These are phyloP conservation scores for Solanum hybrid DNA, from an alignment of 305 asterid genomes.

Conservation along the genomic window DNA sequence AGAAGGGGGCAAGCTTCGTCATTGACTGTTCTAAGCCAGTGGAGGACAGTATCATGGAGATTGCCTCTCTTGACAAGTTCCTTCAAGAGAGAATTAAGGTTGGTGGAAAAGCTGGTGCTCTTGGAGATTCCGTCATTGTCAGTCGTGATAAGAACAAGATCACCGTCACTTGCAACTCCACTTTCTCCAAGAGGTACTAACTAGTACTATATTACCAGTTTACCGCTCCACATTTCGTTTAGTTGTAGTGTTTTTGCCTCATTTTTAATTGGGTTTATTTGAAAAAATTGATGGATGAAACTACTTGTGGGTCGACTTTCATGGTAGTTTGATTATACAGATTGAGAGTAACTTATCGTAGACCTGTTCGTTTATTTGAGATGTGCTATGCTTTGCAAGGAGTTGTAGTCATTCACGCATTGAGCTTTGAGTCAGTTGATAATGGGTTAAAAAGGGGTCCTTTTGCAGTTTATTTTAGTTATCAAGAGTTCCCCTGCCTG, in stretches of 20 bases:
- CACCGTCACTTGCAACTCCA: conserved; percentile 50
- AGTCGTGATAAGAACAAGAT: conserved; percentile 62
- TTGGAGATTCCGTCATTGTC: conserved; percentile 57
- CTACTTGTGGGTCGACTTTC: not conserved
- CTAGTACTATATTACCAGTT: not conserved
- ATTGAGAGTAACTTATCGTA: not conserved
- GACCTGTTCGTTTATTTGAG: not conserved
- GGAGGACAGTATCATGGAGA: conserved; percentile 78
- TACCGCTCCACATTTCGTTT: not conserved
- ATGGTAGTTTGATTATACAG: not conserved
- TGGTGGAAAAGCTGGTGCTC: conserved; percentile 79
- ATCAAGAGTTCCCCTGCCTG: not conserved
- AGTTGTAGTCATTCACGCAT: not conserved
- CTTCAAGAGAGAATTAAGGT: conserved; percentile 80
- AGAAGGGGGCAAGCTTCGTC: conserved; percentile 40
- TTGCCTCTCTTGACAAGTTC: conserved; percentile 62
- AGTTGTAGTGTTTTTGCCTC: not conserved
- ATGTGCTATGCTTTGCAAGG: not conserved
- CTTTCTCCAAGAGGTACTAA: conserved; percentile 57
- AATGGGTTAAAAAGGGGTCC: not conserved
- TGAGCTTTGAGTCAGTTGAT: not conserved
- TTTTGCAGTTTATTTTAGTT: not conserved
- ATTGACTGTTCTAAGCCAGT: conserved; percentile 80
- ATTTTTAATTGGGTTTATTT: not conserved
- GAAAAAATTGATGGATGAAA: not conserved